Percentiles rank a stretch among this genome's conserved stretches.
These are phyloP conservation scores for Neurospora pannonica DNA, from an alignment of 495 filamentous ascomycete species.

Conservation along the genomic window DNA sequence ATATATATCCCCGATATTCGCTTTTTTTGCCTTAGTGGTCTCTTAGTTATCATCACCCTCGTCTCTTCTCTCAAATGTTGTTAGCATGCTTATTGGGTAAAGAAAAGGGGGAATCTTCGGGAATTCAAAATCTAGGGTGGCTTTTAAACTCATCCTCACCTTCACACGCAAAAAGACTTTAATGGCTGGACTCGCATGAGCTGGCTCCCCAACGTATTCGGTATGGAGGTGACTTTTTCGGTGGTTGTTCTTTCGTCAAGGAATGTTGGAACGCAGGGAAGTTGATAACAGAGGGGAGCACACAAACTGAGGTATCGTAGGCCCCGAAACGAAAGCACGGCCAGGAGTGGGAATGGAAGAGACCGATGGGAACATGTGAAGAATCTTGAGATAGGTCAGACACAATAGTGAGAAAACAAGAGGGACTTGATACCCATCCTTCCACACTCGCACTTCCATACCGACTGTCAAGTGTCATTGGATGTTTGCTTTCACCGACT, in stretches of 20 bases:
- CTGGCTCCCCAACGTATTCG: not conserved
- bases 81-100: not conserved
- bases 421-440: not conserved
- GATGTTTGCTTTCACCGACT: not conserved
- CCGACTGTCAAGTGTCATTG: not conserved
- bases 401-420: not conserved
- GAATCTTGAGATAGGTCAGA: not conserved
- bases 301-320: not conserved
- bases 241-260: not conserved
- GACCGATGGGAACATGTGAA: not conserved
- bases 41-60: not conserved
- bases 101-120: not conserved
- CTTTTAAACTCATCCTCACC: not conserved
- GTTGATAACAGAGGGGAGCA: no score
- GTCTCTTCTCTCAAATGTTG: not conserved
- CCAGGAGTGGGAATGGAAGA: not conserved
- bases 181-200: not conserved
- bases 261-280: not conserved
- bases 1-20: not conserved
- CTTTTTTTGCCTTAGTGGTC: not conserved
- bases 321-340: not conserved
- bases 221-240: not conserved
- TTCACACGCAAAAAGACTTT: not conserved
- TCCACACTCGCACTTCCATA: not conserved
- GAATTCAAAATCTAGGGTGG: not conserved